Evolutionary conservation across 352 stramenopile species (phyloP).

Genomic region (Globisporangium nodosum): DNA sequence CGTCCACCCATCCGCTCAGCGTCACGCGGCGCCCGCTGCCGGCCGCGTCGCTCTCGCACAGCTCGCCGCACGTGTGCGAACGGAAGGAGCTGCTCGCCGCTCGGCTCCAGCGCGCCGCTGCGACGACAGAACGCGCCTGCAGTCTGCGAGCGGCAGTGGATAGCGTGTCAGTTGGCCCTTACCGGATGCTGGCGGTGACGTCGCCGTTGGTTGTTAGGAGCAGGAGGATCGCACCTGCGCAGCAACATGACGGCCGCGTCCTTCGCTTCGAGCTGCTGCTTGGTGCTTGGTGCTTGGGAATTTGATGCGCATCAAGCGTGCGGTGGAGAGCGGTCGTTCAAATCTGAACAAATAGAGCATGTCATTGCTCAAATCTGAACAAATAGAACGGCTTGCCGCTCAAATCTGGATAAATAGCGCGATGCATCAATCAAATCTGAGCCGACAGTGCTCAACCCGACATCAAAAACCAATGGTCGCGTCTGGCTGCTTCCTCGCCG

Average conservation of each 20-base stretch:
- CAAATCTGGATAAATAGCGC: no score
- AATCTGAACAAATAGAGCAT: neutral
- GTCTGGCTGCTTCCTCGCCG: conserved; percentile 41
- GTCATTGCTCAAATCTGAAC: neutral
- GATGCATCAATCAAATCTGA: no score
- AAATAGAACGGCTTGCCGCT: no score
- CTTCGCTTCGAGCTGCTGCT: neutral
- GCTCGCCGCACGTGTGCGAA: conserved; percentile 70
- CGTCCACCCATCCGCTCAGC: conserved; percentile 79
- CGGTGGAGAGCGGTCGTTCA: neutral
- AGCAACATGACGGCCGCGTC: conserved; percentile 16
- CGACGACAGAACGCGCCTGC: neutral
- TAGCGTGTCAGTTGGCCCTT: neutral
- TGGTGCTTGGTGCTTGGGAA: neutral
- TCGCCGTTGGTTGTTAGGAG: neutral
- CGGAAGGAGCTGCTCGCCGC: conserved; percentile 33
- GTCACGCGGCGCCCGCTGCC: conserved; percentile 49
- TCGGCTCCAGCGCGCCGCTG: conserved; percentile 12
- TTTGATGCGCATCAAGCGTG: neutral
- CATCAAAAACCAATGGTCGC: conserved; percentile 25
- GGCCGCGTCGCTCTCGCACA: conserved; percentile 31
- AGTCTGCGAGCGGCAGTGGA: neutral
- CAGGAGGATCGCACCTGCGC: conserved; percentile 2
- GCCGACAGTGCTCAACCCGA: no score
- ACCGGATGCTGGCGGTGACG: neutral